Evolutionary conservation across 495 filamentous ascomycete species (phyloP).

Genomic region (Trichoderma virens): DNA sequence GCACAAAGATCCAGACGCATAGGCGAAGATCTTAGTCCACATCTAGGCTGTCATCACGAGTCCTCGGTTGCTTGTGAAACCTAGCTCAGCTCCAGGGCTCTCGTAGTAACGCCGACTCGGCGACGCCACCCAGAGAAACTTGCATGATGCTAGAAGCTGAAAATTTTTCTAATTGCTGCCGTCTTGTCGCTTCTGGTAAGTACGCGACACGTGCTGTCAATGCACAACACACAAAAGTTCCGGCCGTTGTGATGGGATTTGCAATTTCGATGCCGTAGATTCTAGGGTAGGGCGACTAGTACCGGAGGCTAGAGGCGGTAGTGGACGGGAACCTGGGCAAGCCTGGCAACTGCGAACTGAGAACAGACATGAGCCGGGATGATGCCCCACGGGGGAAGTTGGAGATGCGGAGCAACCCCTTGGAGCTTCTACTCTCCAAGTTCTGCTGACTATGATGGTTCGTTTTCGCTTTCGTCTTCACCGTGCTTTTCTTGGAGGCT

Average conservation of each 20-base stretch:
- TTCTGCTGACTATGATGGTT: too few species aligned
- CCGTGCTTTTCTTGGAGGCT: background rate
- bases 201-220: background rate
- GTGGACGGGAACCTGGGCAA: slow-evolving; percentile 4
- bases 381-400: slow-evolving; percentile 5
- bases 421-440: background rate
- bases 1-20: too few species aligned
- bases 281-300: slow-evolving; percentile 4
- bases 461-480: too few species aligned
- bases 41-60: background rate
- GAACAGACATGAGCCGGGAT: background rate
- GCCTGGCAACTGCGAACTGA: background rate
- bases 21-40: background rate
- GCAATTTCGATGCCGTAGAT: background rate
- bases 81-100: background rate
- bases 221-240: background rate
- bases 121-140: background rate
- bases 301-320: slow-evolving; percentile 2
- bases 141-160: background rate
- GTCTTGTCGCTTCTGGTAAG: background rate
- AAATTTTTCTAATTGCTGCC: background rate
- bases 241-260: background rate
- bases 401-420: slow-evolving; percentile 6
- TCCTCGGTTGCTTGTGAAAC: slow-evolving; percentile 1
- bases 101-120: background rate